These are phyloP conservation scores for Fusarium falciforme DNA, from an alignment of 2,329 filamentous ascomycete species.

Conservation along the genomic window DNA sequence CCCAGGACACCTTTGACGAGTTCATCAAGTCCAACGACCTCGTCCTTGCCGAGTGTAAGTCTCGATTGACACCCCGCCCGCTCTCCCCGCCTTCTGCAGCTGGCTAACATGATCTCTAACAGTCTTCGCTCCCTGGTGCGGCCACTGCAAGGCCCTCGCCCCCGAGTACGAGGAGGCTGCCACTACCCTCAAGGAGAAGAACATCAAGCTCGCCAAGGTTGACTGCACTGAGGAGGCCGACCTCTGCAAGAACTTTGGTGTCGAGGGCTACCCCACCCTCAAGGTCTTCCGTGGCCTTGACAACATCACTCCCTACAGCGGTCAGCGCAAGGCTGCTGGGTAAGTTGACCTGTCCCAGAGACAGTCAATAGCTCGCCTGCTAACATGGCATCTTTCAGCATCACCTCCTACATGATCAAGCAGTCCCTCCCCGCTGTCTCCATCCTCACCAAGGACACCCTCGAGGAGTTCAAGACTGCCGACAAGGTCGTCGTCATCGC, in stretches of 20 bases:
- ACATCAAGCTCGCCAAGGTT: slow-evolving; percentile 85
- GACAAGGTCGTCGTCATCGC: slow-evolving; percentile 96
- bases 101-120: slow-evolving; percentile 50
- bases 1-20: slow-evolving; percentile 85
- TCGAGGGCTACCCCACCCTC: slow-evolving; percentile 98
- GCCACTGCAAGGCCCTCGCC: slow-evolving; percentile 98
- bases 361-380: slow-evolving; percentile 3
- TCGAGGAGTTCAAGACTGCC: slow-evolving; percentile 96
- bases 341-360: slow-evolving; percentile 54
- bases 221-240: slow-evolving; percentile 96
- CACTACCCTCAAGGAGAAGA: slow-evolving; percentile 86
- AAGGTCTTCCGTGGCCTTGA: slow-evolving; percentile 97
- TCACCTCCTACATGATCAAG: slow-evolving; percentile 95
- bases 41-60: slow-evolving; percentile 92
- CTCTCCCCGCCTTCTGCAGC: neutral
- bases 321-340: slow-evolving; percentile 87
- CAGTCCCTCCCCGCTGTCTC: slow-evolving; percentile 96
- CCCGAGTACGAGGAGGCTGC: slow-evolving; percentile 91
- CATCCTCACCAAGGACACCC: slow-evolving; percentile 79
- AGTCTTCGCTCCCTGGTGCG: slow-evolving; percentile 98
- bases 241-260: slow-evolving; percentile 88
- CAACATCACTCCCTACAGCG: slow-evolving; percentile 83
- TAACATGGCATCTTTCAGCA: slow-evolving; percentile 54
- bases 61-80: neutral
- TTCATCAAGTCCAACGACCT: slow-evolving; percentile 89